These are phyloP conservation scores for Jatropha podagrica DNA, from an alignment of 441 rosid genomes.

Conservation along the genomic window DNA sequence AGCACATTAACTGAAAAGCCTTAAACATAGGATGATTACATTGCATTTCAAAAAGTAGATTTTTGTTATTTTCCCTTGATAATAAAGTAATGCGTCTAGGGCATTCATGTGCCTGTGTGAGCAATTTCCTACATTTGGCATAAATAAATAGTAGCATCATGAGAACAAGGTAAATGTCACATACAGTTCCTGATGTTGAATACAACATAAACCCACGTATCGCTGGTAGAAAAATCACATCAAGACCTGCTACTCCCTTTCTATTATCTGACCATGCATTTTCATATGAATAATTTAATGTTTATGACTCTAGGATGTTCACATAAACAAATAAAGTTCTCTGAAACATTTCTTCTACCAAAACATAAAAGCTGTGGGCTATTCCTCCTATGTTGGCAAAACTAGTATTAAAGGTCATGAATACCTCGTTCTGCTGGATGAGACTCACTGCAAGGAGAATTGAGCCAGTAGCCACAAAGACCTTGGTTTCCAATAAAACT, in stretches of 20 bases:
- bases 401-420: not conserved
- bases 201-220: not conserved
- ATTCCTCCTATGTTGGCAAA: not conserved
- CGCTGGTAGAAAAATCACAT: not conserved
- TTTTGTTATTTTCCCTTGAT: not conserved
- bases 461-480: conserved; percentile 79
- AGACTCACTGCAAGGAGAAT: conserved; percentile 55
- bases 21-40: not conserved
- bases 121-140: not conserved
- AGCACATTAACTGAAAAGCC: not conserved
- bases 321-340: not conserved
- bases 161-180: not conserved
- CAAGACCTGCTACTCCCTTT: not conserved
- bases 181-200: not conserved
- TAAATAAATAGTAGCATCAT: not conserved
- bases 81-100: not conserved
- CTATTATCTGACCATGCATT: not conserved
- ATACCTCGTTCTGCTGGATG: conserved; percentile 73
- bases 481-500: conserved; percentile 82
- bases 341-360: not conserved
- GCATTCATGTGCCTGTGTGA: not conserved
- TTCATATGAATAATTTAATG: no score
- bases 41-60: not conserved
- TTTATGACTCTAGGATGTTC: not conserved
- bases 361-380: not conserved